Conservation (phyloP, 768 basidiomycete genomes). For the Trametes punicea region DNA sequence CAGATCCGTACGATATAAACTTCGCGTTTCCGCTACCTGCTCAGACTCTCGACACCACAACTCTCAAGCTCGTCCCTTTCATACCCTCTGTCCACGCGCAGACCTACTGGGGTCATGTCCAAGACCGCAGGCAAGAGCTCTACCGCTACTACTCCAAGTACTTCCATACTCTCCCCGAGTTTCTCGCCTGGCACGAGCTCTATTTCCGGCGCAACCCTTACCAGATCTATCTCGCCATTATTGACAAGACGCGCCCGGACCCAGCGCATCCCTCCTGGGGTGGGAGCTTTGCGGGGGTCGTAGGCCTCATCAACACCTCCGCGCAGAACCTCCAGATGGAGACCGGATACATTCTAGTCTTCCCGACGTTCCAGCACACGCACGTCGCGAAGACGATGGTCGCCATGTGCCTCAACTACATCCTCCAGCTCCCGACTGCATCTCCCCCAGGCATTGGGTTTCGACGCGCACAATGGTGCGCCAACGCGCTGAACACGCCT, state of each 20-base stretch:
- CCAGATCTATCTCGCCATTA: conserved; percentile 33
- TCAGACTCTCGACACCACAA: conserved; percentile 33
- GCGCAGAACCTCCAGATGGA: conserved; percentile 34
- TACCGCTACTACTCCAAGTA: conserved; percentile 34
- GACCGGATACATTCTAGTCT: conserved; percentile 37
- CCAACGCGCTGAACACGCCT: conserved; percentile 37
- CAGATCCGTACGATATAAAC: conserved; percentile 27
- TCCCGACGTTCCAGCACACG: conserved; percentile 39
- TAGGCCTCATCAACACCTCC: conserved; percentile 35
- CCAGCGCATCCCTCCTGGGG: conserved; percentile 28
- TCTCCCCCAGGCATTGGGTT: conserved; percentile 36
- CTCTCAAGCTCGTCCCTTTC: conserved; percentile 40
- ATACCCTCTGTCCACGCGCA: conserved; percentile 36
- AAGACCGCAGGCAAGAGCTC: conserved; percentile 26
- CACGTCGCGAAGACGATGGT: conserved; percentile 43
- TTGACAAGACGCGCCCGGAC: conserved; percentile 38
- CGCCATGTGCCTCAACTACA: conserved; percentile 31
- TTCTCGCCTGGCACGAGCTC: conserved; percentile 24
- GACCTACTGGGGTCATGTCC: conserved; percentile 29
- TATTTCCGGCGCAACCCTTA: conserved; percentile 16
- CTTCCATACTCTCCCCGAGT: conserved; percentile 16
- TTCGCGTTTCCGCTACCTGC: conserved; percentile 35
- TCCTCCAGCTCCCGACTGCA: conserved; percentile 24
- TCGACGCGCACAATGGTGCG: conserved; percentile 47
- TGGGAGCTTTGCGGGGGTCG: conserved; percentile 39